These are phyloP conservation scores for Neurospora crassa DNA, from an alignment of 2,329 filamentous ascomycete genomes.

Conservation along the genomic window DNA sequence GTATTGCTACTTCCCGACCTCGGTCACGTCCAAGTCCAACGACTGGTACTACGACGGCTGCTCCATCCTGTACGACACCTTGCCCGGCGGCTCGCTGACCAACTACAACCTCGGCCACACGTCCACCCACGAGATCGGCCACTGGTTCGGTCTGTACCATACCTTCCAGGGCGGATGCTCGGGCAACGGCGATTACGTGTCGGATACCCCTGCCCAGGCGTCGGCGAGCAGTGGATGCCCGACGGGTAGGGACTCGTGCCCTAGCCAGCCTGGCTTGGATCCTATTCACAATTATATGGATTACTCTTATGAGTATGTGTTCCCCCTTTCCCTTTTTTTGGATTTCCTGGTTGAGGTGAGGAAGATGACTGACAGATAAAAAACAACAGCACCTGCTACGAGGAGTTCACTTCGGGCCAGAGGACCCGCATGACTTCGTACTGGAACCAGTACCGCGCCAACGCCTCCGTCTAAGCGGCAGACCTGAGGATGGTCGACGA, in stretches of 20 bases:
- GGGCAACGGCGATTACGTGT: constrained; percentile 27
- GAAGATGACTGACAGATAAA: neutral
- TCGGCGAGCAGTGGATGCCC: constrained; percentile 28
- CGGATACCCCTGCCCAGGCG: constrained; percentile 31
- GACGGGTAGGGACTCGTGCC: constrained; percentile 24
- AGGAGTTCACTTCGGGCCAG: constrained; percentile 29
- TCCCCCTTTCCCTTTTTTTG: neutral
- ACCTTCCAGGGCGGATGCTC: constrained; percentile 33
- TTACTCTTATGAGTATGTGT: constrained; percentile 25
- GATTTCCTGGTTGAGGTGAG: neutral
- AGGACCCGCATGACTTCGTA: constrained; percentile 23
- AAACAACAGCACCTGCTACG: constrained; percentile 24
- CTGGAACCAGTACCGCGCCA: constrained; percentile 21
- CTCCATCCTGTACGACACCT: constrained; percentile 19
- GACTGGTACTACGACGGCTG: constrained; percentile 22
- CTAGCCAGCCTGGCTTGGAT: constrained; percentile 20
- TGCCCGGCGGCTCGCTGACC: constrained; percentile 21
- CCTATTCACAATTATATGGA: constrained; percentile 30
- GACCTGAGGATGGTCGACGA: too few relatives aligned
- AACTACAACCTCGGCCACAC: constrained; percentile 29
- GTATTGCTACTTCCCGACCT: constrained; percentile 37
- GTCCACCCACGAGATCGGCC: constrained; percentile 31
- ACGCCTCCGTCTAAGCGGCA: neutral
- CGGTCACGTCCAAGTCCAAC: constrained; percentile 22
- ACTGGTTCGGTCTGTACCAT: constrained; percentile 35